Evolutionary conservation across 176 grass and related monocot species (phyloP).

Genomic region (Olyra latifolia): DNA sequence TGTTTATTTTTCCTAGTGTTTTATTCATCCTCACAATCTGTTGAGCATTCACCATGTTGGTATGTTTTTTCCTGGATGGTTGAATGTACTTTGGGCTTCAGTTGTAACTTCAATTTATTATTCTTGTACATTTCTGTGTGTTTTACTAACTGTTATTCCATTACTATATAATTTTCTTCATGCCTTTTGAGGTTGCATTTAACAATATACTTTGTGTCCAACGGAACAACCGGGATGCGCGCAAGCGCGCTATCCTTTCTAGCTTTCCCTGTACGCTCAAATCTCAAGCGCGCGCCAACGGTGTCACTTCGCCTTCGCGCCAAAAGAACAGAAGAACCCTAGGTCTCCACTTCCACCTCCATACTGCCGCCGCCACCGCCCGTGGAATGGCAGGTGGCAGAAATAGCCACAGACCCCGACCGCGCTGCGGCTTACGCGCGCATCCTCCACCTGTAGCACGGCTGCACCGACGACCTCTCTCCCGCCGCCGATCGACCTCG

Average conservation of each 20-base stretch:
- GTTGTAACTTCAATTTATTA: background rate
- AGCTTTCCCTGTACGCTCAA: background rate
- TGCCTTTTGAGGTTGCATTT: too few relatives aligned
- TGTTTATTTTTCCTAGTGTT: background rate
- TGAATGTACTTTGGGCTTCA: background rate
- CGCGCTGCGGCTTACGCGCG: slow-evolving; percentile 51
- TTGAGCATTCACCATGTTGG: background rate
- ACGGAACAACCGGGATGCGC: too few relatives aligned
- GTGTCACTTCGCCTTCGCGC: slow-evolving; percentile 26
- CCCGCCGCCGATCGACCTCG: slow-evolving; percentile 56
- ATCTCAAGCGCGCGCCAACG: slow-evolving; percentile 14
- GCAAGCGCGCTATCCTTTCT: too few relatives aligned
- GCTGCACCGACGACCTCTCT: slow-evolving; percentile 52
- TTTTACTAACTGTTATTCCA: background rate
- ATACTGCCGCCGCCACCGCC: slow-evolving; percentile 36
- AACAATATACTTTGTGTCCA: too few relatives aligned
- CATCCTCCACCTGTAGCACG: slow-evolving; percentile 57
- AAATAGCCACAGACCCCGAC: slow-evolving; percentile 44
- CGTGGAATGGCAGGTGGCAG: slow-evolving; percentile 46
- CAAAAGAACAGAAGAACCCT: slow-evolving; percentile 46
- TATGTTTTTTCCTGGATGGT: background rate
- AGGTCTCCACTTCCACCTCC: background rate
- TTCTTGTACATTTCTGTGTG: background rate
- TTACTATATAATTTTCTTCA: background rate
- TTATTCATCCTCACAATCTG: background rate